Evolutionary conservation across 345 rosid genomes (phyloP), one percentile per base, ranked within the genome.

Genomic region (Iberis pinnata): DNA sequence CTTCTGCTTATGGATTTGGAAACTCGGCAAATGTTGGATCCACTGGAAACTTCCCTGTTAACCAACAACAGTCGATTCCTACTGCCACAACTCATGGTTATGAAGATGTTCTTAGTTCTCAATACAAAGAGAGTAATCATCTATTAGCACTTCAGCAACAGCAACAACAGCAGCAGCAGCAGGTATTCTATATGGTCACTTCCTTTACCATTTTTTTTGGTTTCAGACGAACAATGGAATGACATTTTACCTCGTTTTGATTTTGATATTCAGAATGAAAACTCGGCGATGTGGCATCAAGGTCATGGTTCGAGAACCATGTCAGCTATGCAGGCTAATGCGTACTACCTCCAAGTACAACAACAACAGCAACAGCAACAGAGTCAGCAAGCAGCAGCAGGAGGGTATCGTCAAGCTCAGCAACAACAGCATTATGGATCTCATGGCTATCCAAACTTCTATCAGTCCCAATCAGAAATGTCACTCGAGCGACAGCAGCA

Each of bases 231-330:
- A 41, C 1, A 36, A 3, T 2, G 27, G 11, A 18, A 8, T 65
- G 36, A 50, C 59, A n/a, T 18, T 49, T 25, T 26, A 7, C 39
- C 41, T 63, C 49, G 17, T 36, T 20, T 40, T 8, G 4, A 14
- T 17, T 37, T 9, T 15, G 2, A 32, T 12, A 33, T 29, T 41
- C 79, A 92, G 97, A 88, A 80, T 45, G 97, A 92, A 33, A 88
- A 81, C 71, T 74, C 93, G 0, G 88, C 67, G 9, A 76, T 85
- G 95, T 92, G 95, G 96, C 70, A 80, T 51, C 95, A 85, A 42
- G 90, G 95, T 18, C 78, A 78, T 25, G 94, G 85, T 49, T 78
- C 94, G 1, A 72, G 94, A 56, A 75, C 93, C 12, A 83, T 82
- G 86, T 58, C 65, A 44, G 87, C 77, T 14, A 78, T 80, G 33